Evolutionary conservation across 83 land plant genomes (phyloP), one percentile per base, ranked within the genome.

Genomic region (Isoetes engelmannii): DNA sequence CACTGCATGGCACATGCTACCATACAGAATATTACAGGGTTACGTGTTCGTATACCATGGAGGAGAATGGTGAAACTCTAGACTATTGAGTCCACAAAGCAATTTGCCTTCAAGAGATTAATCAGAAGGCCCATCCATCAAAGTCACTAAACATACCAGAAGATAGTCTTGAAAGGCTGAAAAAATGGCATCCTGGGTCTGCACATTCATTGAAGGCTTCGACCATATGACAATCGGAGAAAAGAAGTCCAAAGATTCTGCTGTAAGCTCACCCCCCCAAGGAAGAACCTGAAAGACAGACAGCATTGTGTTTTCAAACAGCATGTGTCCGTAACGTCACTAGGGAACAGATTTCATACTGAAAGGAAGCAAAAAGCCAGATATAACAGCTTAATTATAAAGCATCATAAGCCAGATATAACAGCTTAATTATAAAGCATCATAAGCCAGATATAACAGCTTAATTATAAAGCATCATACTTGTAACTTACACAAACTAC

Each of bases 141-240:
- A 51, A 10, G 15, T 51, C 12, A 12, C 3, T 10, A 15, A 12
- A 51, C 54, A 69, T 79, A 93, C 98, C 96, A 70, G 74, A 67
- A 81, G 82, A 67, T 90, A 94, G 56, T 94, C 99, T 76, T 75
- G 72, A 75, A 90, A 90, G 44, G 99, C 99, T 50, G 86, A 78
- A 69, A 80, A 88, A 15, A 94, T 67, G 8, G 74, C 76, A 46
- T 82, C 81, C 53, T 94, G 76, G 41, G 78, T 79, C 10, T 74
- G 20, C 65, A 76, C 72, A 46, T 83, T 81, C 55, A 86, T 60
- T 64, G 75, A 56, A 61, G 89, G 93, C 67, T 75, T 90, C 21
- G 87, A 80, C 99, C 99, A 94, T 60, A 94, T 74, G n/a, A 94
- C 97, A 66, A 94, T 79, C 10, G 99, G 99, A 7, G 99, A 94